These are phyloP conservation scores for Lepiota brunneoincarnata DNA, from an alignment of 768 basidiomycete species.

Conservation along the genomic window DNA sequence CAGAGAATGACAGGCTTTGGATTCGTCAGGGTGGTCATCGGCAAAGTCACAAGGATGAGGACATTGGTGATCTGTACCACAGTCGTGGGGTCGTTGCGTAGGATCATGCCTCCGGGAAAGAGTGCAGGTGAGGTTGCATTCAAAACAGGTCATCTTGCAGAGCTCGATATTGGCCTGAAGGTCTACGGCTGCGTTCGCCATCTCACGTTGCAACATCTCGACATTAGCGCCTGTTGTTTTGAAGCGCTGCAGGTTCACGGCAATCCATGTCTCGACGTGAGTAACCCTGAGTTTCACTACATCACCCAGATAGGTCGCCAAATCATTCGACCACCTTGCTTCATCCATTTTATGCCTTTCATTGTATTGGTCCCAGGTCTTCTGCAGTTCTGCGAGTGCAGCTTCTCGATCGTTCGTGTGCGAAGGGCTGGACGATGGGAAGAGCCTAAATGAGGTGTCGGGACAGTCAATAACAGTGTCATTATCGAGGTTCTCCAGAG, in stretches of 20 bases:
- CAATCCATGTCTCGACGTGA: slow-evolving; percentile 52
- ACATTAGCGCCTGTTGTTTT: slow-evolving; percentile 40
- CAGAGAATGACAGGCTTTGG: slow-evolving; percentile 42
- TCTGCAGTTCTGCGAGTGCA: slow-evolving; percentile 20
- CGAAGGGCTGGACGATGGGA: slow-evolving; percentile 17
- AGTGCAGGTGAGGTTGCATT: slow-evolving; percentile 50
- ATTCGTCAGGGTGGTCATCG: slow-evolving; percentile 29
- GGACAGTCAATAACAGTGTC: slow-evolving; percentile 33
- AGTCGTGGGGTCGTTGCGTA: slow-evolving; percentile 39
- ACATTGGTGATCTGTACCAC: slow-evolving; percentile 49
- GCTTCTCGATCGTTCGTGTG: slow-evolving; percentile 20
- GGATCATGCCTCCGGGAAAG: slow-evolving; percentile 40
- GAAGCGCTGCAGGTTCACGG: slow-evolving; percentile 47
- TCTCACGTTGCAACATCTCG: slow-evolving; percentile 39
- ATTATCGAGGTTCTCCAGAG: slow-evolving; percentile 49
- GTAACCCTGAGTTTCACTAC: slow-evolving; percentile 41
- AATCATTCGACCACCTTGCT: slow-evolving; percentile 34
- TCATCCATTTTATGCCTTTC: slow-evolving; percentile 36
- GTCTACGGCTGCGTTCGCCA: slow-evolving; percentile 42
- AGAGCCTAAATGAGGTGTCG: slow-evolving; percentile 37
- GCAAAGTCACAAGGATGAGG: slow-evolving; percentile 39
- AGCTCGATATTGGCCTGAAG: slow-evolving; percentile 44
- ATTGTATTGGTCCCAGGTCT: slow-evolving; percentile 27
- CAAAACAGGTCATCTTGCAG: slow-evolving; percentile 45
- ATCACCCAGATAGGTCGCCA: slow-evolving; percentile 35